Evolutionary conservation across 73 alveolate species (phyloP), one percentile per base, ranked within the genome.

Genomic region (Stentor coeruleus): DNA sequence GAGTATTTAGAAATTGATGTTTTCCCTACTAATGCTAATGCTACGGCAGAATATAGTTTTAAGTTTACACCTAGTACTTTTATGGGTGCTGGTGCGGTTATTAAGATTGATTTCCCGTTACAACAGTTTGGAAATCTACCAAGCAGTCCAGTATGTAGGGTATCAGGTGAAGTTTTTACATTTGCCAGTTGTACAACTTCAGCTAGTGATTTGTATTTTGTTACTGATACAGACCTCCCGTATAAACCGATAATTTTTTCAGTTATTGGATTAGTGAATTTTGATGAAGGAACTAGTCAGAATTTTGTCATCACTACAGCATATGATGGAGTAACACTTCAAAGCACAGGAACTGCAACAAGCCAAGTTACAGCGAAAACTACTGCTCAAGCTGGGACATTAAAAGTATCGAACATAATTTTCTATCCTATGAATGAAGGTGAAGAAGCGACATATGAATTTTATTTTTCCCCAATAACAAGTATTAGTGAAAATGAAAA

Each of bases 391-490:
- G 89, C 91, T 35, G 36, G 41, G 1, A 38, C 81, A 2, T 35
- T 87, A 26, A 57, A 59, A 35, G 77, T 87, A 3, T 38, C 85
- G 38, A 38, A 40, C 30, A 72, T 85, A n/a, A 3, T n/a, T 15
- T 87, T 84, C 60, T 3, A 35, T 11, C 93, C 93, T 31, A 30
- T 81, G 84, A 87, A 87, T 76, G 31, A 76, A 77, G 93, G 85
- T 28, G 84, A 83, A 11, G 30, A 33, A 14, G 82, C 93, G 3
- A 58, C 74, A 3, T 87, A 84, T 38, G n/a, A 40, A 15, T 87
- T 87, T 59, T 75, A 85, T 35, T 74, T 87, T 0, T 73, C 84
- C 1, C 58, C 88, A 14, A 42, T 74, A 57, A 30, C 85, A 3
- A 39, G 73, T 30, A 55, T 85, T 28, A 38, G 74, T 15, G 58